Evolutionary conservation across 2,329 filamentous ascomycete species (phyloP).

Genomic region (Pseudocercospora musae): DNA sequence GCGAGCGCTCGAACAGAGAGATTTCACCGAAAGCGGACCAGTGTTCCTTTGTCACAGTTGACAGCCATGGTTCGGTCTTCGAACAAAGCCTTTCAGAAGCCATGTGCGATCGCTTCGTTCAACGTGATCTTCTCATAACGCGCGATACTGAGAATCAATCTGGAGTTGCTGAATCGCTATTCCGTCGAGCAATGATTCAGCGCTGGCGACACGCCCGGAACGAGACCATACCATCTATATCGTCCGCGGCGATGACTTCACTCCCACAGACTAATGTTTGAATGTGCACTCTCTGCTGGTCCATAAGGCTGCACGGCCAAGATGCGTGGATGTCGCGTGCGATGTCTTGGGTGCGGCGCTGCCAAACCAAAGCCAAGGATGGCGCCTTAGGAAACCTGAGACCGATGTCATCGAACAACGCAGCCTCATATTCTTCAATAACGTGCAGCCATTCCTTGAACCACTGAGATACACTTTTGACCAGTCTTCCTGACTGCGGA

Average conservation of each 20-base stretch:
- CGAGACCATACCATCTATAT: too few species aligned
- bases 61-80: not conserved
- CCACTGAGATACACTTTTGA: not conserved
- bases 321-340: not conserved
- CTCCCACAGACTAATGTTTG: not conserved
- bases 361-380: not conserved
- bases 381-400: not conserved
- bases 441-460: not conserved
- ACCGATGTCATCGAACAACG: not conserved
- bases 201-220: not conserved
- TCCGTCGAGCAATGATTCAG: not conserved
- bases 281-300: not conserved
- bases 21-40: not conserved
- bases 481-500: not conserved
- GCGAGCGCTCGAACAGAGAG: not conserved
- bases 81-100: not conserved
- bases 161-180: not conserved
- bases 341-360: not conserved
- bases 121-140: not conserved
- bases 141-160: not conserved
- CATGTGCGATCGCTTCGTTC: too few species aligned
- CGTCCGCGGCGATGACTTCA: not conserved
- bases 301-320: not conserved
- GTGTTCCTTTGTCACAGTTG: not conserved
- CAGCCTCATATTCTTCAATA: not conserved